A percentile compares a stretch with the other conserved stretches of the same genome.
Evolutionary conservation across 2,329 filamentous ascomycete species (phyloP).

Genomic region (Elsinoe ampelina): DNA sequence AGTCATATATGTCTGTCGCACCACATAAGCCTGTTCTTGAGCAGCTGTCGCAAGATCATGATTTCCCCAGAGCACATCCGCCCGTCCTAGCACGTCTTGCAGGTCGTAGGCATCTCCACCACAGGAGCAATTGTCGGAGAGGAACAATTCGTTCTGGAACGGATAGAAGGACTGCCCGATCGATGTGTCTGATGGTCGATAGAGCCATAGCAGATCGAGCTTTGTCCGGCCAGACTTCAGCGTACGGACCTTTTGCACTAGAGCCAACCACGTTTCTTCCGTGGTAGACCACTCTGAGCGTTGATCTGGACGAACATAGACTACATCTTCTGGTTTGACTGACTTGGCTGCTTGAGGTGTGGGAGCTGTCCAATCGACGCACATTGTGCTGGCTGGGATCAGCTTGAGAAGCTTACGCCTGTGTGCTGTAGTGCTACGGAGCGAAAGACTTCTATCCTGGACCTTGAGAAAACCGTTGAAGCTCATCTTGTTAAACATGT

Average conservation of each 20-base stretch:
- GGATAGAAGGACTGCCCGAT: constrained; percentile 61
- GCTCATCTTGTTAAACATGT: constrained; percentile 55
- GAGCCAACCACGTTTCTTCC: constrained; percentile 56
- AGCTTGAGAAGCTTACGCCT: constrained; percentile 22
- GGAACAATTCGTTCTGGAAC: constrained; percentile 62
- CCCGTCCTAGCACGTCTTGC: constrained; percentile 48
- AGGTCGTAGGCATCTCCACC: constrained; percentile 42
- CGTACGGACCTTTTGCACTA: constrained; percentile 51
- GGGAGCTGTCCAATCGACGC: background rate
- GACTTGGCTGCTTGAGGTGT: constrained; percentile 9
- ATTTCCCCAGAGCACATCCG: constrained; percentile 50
- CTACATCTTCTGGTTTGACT: constrained; percentile 40
- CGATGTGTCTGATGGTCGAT: constrained; percentile 60
- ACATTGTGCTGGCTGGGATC: constrained; percentile 16
- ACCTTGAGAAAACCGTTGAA: constrained; percentile 44
- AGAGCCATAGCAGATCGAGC: constrained; percentile 66
- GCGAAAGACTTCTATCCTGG: no score
- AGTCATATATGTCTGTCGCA: constrained; percentile 59
- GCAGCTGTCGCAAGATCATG: constrained; percentile 35
- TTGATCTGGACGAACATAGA: constrained; percentile 39
- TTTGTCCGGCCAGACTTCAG: constrained; percentile 29
- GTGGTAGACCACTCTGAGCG: constrained; percentile 48
- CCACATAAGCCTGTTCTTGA: constrained; percentile 47
- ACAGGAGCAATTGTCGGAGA: constrained; percentile 70
- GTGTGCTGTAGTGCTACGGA: no score